Base-by-base conservation (phyloP, 2,329 filamentous ascomycete genomes). In the Cadophora sp. region DNA sequence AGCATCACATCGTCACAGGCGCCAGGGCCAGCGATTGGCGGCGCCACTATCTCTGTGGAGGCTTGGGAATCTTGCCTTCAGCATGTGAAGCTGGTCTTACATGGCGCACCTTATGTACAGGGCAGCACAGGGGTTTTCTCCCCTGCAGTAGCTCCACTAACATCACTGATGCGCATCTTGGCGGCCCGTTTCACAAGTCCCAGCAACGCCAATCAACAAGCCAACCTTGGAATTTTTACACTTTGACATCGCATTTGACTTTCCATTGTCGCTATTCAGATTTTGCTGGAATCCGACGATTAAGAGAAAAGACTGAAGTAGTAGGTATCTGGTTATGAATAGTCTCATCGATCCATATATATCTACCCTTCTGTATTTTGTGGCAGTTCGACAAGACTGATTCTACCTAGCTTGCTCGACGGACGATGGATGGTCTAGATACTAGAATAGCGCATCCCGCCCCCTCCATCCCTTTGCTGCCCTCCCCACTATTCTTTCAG, bases 91-190 rank as follows among this genome's bases (percentile, higher is more conserved):
- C 20, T 18, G 14, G 14, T 22, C 39, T 59, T 22, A 22, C 14
- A 59, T 59, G 39, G 39, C 56, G 56, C 36, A 27, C 24, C 45
- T 22, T n/a, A n/a, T n/a, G n/a, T 39, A 4, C 27, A 11, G 6
- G 30, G 50, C 14, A n/a, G 16, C n/a, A 13, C n/a, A 55, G 8
- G 27, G 51, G 9, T 11, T n/a, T 18, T 7, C 27, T 55, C 51
- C 51, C 51, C 51, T 55, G 51, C 51, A 55, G 51, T 36, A 55
- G 51, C 30, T 55, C 51, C 51, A 55, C 51, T 36, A 20, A 55
- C n/a, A 2, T n/a, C 18, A 20, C 53, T 27, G 33, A 30, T 1
- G 13, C 43, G 53, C n/a, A 22, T 3, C 30, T 22, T 33, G 14
- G 33, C 18, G n/a, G 33, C 39, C 11, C 53, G n/a, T 48, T n/a